A percentile compares a stretch with the other conserved stretches of the same genome.
Evolutionary conservation across 2,329 filamentous ascomycete genomes (phyloP).

Genomic region (Penicillium hesseltinei): DNA sequence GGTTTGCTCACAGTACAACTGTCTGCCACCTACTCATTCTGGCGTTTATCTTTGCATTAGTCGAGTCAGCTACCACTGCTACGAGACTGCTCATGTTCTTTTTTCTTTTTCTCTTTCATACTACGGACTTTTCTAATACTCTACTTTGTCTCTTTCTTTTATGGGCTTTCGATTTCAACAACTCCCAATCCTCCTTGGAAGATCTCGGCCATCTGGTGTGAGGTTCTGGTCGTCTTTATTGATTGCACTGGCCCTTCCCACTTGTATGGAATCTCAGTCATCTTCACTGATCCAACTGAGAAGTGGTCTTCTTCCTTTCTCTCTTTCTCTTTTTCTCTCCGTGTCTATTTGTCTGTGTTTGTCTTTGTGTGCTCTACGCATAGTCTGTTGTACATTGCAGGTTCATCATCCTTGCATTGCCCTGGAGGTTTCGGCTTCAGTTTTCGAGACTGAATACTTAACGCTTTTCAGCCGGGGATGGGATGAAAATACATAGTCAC

Average conservation of each 20-base stretch:
- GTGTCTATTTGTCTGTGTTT: neutral
- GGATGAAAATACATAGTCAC: conserved; percentile 7
- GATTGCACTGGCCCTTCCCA: conserved; percentile 31
- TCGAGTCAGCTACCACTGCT: conserved; percentile 2
- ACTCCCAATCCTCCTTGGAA: conserved; percentile 3
- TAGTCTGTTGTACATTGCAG: conserved; percentile 9
- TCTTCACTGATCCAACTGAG: conserved; percentile 35
- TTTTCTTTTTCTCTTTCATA: neutral
- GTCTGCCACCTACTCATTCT: neutral
- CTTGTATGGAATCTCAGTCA: conserved; percentile 22
- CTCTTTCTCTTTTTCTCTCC: conserved; percentile 1
- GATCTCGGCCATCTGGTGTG: neutral
- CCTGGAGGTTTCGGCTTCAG: neutral
- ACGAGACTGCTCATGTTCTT: neutral
- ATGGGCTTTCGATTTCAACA: neutral
- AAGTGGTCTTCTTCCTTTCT: conserved; percentile 6
- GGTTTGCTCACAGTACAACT: neutral
- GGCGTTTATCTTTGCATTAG: conserved; percentile 13
- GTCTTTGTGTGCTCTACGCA: conserved; percentile 1
- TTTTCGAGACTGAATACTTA: conserved; percentile 1
- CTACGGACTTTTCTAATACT: conserved; percentile 12
- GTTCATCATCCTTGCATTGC: conserved; percentile 3
- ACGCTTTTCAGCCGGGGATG: neutral
- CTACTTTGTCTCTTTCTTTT: neutral
- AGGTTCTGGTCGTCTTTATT: conserved; percentile 37